Evolutionary conservation across 2,329 filamentous ascomycete species (phyloP).

Genomic region (Westerdykella ornata): DNA sequence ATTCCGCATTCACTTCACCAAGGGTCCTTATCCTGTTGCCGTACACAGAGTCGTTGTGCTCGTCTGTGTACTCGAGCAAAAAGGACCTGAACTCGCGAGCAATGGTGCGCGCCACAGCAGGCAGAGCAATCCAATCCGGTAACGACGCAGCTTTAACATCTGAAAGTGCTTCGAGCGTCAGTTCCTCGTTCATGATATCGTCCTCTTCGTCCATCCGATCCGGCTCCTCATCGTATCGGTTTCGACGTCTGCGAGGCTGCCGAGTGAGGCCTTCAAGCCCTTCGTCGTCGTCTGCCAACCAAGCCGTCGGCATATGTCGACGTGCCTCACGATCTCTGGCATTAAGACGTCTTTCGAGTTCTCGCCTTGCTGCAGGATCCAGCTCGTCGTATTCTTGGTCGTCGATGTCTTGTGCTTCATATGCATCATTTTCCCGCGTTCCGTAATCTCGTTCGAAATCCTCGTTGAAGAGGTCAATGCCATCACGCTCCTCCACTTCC

Average conservation of each 20-base stretch:
- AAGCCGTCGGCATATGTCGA: conserved; percentile 63
- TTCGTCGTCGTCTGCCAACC: conserved; percentile 74
- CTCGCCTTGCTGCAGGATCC: conserved; percentile 58
- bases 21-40: conserved; percentile 88
- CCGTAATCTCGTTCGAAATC: conserved; percentile 59
- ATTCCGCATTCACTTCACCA: conserved; percentile 95
- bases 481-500: conserved; percentile 62
- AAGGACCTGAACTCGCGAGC: conserved; percentile 97
- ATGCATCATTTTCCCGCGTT: conserved; percentile 50
- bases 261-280: conserved; percentile 76
- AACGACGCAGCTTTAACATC: conserved; percentile 91
- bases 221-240: conserved; percentile 88
- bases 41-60: conserved; percentile 84
- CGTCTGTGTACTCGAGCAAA: conserved; percentile 90
- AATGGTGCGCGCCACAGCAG: conserved; percentile 84
- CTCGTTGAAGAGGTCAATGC: conserved; percentile 65
- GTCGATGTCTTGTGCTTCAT: conserved; percentile 66
- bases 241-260: conserved; percentile 76
- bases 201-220: conserved; percentile 84
- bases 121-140: conserved; percentile 90
- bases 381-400: conserved; percentile 71
- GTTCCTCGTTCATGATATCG: conserved; percentile 91
- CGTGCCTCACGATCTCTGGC: conserved; percentile 64
- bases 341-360: conserved; percentile 66
- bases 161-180: conserved; percentile 81